phyloP scores from a whole-genome alignment of 2,329 filamentous ascomycete genomes.

The Calycina herbarum region DNA sequence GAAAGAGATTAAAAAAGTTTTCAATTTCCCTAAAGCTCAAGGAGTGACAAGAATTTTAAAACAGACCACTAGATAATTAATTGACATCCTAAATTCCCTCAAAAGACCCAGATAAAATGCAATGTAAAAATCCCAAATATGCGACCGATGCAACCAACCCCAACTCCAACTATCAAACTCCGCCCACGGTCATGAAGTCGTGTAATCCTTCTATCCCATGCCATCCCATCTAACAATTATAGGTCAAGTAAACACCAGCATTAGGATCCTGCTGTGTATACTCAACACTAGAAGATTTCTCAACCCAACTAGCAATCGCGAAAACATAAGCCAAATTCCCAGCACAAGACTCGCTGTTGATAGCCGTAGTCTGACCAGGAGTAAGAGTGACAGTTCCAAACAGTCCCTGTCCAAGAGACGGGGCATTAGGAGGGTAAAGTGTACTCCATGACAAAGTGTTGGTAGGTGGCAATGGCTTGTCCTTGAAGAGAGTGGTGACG shows the following conservation, averaged over 20 bases:
- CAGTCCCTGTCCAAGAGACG: slow-evolving; percentile 43
- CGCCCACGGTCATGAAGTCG: too few species aligned
- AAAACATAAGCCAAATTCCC: slow-evolving; percentile 24
- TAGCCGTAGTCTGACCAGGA: slow-evolving; percentile 11
- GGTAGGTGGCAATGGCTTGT: slow-evolving; percentile 11
- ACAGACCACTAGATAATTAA: too few species aligned
- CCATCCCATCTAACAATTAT: slow-evolving; percentile 10
- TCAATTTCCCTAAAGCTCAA: too few species aligned
- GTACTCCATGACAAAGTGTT: slow-evolving; percentile 20
- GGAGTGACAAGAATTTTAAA: too few species aligned
- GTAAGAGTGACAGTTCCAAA: slow-evolving; percentile 22
- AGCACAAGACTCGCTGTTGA: slow-evolving; percentile 26
- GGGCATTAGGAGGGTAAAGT: slow-evolving; percentile 17
- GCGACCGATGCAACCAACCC: too few species aligned
- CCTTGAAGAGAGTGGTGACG: slow-evolving; percentile 20
- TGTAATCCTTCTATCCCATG: background rate
- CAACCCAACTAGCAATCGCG: slow-evolving; percentile 18
- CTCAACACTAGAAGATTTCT: slow-evolving; percentile 20
- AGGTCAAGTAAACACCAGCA: slow-evolving; percentile 12
- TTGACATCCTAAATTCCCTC: too few species aligned
- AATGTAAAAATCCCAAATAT: too few species aligned
- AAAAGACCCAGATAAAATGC: too few species aligned
- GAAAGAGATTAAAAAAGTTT: too few species aligned
- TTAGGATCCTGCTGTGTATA: slow-evolving; percentile 32
- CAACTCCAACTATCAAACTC: too few species aligned